phyloP scores from a whole-genome alignment of 192 early-diverging fungal species.

The Coemansia furcata region DNA sequence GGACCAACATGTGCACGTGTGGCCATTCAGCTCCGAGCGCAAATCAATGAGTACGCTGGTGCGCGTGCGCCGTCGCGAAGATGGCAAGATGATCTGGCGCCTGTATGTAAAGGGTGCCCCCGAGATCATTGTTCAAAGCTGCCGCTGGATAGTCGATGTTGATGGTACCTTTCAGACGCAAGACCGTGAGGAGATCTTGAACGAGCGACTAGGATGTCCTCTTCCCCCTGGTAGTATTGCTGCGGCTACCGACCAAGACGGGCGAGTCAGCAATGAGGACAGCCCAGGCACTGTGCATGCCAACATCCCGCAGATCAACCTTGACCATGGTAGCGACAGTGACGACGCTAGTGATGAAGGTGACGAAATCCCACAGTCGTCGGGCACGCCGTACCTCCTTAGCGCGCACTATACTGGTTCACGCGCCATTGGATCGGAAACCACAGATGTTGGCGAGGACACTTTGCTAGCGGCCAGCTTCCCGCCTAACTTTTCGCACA shows the following conservation, averaged over 20 bases:
- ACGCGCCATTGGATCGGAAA: constrained; percentile 41
- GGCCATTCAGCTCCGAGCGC: constrained; percentile 88
- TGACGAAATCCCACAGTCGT: background rate
- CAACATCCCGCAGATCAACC: constrained; percentile 51
- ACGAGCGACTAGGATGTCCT: background rate
- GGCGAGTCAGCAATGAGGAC: constrained; percentile 16
- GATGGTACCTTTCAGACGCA: constrained; percentile 52
- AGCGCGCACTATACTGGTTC: constrained; percentile 43
- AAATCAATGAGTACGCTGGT: constrained; percentile 93
- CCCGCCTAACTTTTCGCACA: constrained; percentile 48
- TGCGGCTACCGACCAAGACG: constrained; percentile 7
- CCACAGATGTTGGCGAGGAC: constrained; percentile 47
- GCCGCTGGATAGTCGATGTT: constrained; percentile 58
- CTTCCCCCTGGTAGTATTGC: background rate
- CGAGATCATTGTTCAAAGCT: constrained; percentile 75
- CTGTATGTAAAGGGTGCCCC: constrained; percentile 94
- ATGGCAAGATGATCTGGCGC: constrained; percentile 59
- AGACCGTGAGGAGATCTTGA: constrained; percentile 46
- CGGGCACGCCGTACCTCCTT: constrained; percentile 31
- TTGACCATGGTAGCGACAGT: constrained; percentile 48
- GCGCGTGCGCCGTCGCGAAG: constrained; percentile 54
- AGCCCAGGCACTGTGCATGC: constrained; percentile 5
- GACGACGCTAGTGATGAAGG: constrained; percentile 9
- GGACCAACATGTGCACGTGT: constrained; percentile 65
- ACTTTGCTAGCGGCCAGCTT: constrained; percentile 12